Evolutionary conservation across 371 early-diverging fungal genomes (phyloP).

Genomic region (Mortierella sp.): DNA sequence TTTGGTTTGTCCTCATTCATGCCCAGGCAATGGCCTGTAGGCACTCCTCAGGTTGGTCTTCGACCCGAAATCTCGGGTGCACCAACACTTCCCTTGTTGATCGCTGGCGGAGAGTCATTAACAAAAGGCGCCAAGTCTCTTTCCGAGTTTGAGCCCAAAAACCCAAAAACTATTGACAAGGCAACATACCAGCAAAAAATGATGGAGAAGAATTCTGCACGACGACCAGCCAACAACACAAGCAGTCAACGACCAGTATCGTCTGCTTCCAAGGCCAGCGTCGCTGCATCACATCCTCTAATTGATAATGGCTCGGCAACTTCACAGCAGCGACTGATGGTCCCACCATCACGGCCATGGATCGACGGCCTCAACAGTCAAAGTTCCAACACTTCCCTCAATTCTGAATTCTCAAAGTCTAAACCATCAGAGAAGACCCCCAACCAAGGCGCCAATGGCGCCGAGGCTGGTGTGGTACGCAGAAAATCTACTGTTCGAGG

Average conservation of each 20-base stretch:
- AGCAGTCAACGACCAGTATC: conserved; percentile 15
- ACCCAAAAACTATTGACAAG: conserved; percentile 55
- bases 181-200: conserved; percentile 51
- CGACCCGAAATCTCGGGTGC: conserved; percentile 14
- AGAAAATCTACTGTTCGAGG: conserved; percentile 44
- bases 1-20: conserved; percentile 66
- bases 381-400: conserved; percentile 26
- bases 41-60: conserved; percentile 40
- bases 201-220: conserved; percentile 43
- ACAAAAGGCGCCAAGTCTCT: conserved; percentile 32
- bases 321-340: conserved; percentile 26
- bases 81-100: conserved; percentile 14
- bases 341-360: conserved; percentile 39
- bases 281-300: conserved; percentile 39
- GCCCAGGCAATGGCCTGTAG: conserved; percentile 56
- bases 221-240: conserved; percentile 19
- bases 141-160: conserved; percentile 55
- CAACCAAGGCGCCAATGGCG: not conserved
- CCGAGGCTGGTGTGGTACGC: conserved; percentile 26
- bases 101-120: conserved; percentile 20
- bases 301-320: conserved; percentile 17
- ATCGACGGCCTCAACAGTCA: conserved; percentile 29
- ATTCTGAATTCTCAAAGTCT: conserved; percentile 18
- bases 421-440: conserved; percentile 17
- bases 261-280: conserved; percentile 22